A percentile compares a stretch with the other conserved stretches of the same genome.
phyloP scores from a whole-genome alignment of 352 stramenopile genomes.

The Phytophthora pistaciae region DNA sequence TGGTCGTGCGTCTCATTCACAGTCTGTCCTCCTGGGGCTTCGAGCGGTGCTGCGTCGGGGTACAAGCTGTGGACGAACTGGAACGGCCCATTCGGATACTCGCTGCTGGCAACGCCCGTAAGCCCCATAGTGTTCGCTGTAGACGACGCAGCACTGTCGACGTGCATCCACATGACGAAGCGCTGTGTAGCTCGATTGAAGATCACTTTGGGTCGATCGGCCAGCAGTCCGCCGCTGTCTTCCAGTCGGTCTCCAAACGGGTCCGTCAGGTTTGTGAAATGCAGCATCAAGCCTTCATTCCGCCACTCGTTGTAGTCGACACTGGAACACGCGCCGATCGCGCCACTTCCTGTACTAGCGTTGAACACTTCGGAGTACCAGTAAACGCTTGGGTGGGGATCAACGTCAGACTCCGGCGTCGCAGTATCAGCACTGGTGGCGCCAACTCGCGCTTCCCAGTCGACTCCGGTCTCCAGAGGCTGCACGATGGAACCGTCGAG shows the following conservation, averaged over 20 bases:
- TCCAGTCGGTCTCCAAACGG: slow-evolving; percentile 61
- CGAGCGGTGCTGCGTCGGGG: slow-evolving; percentile 85
- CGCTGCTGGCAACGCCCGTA: slow-evolving; percentile 88
- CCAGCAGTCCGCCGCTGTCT: slow-evolving; percentile 47
- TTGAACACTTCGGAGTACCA: slow-evolving; percentile 84
- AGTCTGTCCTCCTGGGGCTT: slow-evolving; percentile 73
- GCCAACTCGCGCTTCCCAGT: slow-evolving; percentile 38
- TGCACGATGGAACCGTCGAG: slow-evolving; percentile 65
- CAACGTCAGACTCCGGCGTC: slow-evolving; percentile 10
- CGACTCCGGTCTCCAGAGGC: slow-evolving; percentile 64
- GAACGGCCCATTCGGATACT: slow-evolving; percentile 94
- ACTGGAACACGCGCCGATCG: slow-evolving; percentile 94
- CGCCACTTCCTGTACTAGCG: slow-evolving; percentile 47
- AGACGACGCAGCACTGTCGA: slow-evolving; percentile 82
- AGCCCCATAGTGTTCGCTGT: slow-evolving; percentile 85
- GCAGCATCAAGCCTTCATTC: slow-evolving; percentile 96
- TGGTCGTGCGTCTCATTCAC: slow-evolving; percentile 97
- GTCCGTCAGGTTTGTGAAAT: slow-evolving; percentile 95
- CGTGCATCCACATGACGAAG: slow-evolving; percentile 98
- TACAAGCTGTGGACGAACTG: slow-evolving; percentile 93
- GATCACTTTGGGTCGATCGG: slow-evolving; percentile 93
- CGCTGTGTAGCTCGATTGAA: slow-evolving; percentile 87
- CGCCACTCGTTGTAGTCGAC: slow-evolving; percentile 93
- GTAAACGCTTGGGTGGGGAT: slow-evolving; percentile 49
- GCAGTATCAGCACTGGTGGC: slow-evolving; percentile 24